phyloP scores from a whole-genome alignment of 345 rosid species.

The Eucalyptus fibrosa region DNA sequence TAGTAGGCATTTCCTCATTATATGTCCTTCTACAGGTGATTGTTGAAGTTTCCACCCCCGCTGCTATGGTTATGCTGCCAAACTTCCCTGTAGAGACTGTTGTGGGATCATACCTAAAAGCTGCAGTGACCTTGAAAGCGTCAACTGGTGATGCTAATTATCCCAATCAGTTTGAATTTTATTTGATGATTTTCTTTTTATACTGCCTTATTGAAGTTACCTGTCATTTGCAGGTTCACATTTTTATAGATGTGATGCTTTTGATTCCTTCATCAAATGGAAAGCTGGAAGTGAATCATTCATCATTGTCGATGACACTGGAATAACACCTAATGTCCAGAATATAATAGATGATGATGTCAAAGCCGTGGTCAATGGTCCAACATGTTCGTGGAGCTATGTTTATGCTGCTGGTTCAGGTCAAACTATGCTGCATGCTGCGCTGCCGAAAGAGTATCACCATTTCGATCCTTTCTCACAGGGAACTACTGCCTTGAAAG shows the following conservation, averaged over 20 bases:
- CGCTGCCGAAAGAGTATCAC: conserved; percentile 51
- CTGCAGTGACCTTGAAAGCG: conserved; percentile 77
- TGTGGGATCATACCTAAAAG: conserved; percentile 68
- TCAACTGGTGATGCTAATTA: conserved; percentile 38
- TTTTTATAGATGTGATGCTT: conserved; percentile 72
- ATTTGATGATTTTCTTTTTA: background rate
- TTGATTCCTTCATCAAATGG: conserved; percentile 62
- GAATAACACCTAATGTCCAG: conserved; percentile 12
- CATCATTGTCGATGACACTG: conserved; percentile 43
- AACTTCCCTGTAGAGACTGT: conserved; percentile 75
- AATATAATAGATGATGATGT: conserved; percentile 13
- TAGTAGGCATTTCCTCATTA: background rate
- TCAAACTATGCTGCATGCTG: conserved; percentile 64
- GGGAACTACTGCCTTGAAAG: conserved; percentile 47
- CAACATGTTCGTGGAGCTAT: conserved; percentile 65
- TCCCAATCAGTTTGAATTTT: conserved; percentile 3
- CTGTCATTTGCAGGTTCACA: conserved; percentile 44
- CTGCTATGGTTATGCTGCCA: conserved; percentile 68
- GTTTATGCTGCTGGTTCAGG: conserved; percentile 66
- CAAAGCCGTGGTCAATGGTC: conserved; percentile 20
- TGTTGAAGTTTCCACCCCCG: conserved; percentile 73
- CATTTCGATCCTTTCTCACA: conserved; percentile 36
- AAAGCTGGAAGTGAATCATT: conserved; percentile 66
- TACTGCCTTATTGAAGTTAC: background rate
- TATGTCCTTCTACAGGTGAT: conserved; percentile 28